phyloP scores from a whole-genome alignment of 768 basidiomycete species.

The Collybia mongolica region DNA sequence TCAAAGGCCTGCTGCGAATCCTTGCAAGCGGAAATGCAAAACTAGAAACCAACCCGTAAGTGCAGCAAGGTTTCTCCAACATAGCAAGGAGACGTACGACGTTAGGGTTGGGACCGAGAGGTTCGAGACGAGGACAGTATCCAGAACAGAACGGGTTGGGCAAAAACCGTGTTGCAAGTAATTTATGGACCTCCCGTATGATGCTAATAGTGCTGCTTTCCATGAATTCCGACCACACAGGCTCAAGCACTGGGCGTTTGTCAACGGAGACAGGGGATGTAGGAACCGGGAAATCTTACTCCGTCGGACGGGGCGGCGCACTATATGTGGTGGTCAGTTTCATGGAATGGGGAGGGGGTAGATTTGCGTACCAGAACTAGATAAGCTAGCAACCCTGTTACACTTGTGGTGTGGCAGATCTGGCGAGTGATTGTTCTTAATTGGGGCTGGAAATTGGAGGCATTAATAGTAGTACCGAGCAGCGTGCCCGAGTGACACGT shows the following conservation, averaged over 20 bases:
- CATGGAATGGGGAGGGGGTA: too few relatives aligned
- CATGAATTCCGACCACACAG: too few relatives aligned
- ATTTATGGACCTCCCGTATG: too few relatives aligned
- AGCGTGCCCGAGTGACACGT: constrained; percentile 2
- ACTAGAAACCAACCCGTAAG: neutral
- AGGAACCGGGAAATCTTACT: neutral
- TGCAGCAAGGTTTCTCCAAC: neutral
- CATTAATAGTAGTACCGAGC: neutral
- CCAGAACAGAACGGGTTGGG: neutral
- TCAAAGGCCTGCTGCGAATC: constrained; percentile 1
- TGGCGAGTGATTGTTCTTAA: neutral
- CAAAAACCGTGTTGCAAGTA: too few relatives aligned
- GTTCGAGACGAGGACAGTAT: neutral
- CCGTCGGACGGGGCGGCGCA: neutral
- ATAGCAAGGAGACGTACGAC: neutral
- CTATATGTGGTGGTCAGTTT: neutral
- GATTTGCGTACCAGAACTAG: neutral
- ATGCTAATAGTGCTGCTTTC: too few relatives aligned
- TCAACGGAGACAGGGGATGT: too few relatives aligned
- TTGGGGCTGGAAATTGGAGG: neutral
- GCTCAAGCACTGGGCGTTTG: too few relatives aligned
- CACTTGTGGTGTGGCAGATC: constrained; percentile 1
- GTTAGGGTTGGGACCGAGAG: neutral
- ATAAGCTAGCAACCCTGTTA: neutral
- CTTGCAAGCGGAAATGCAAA: constrained; percentile 5